Conservation (phyloP, 164 flowering plant genomes). For the Dillenia turbinata region DNA sequence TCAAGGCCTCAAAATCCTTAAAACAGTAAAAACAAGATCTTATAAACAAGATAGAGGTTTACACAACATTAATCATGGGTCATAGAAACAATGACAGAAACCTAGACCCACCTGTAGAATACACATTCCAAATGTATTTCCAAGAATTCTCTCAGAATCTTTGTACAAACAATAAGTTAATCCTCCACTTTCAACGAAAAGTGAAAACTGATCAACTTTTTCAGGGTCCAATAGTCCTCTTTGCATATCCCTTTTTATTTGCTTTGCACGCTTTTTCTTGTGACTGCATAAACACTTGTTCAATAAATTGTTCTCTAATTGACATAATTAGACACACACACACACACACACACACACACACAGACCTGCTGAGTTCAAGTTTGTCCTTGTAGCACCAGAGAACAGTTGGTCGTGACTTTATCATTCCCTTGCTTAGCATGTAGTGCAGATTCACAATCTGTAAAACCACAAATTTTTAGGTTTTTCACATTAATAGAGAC, state of each 20-base stretch:
- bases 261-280: slow-evolving; percentile 77
- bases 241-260: slow-evolving; percentile 61
- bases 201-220: slow-evolving; percentile 71
- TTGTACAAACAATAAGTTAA: slow-evolving; percentile 80
- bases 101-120: slow-evolving; percentile 65
- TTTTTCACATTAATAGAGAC: neutral
- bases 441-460: slow-evolving; percentile 90
- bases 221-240: slow-evolving; percentile 80
- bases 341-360: too few species aligned
- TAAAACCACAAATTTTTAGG: neutral
- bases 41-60: neutral
- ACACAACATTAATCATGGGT: neutral
- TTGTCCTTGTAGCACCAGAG: slow-evolving; percentile 94
- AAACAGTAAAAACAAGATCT: neutral
- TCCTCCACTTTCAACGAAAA: slow-evolving; percentile 73
- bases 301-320: neutral
- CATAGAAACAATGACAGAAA: neutral
- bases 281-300: slow-evolving; percentile 46
- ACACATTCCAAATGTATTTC: slow-evolving; percentile 96
- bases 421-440: slow-evolving; percentile 59
- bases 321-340: too few species aligned
- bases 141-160: slow-evolving; percentile 91
- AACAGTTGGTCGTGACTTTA: slow-evolving; percentile 59
- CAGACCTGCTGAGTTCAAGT: slow-evolving; percentile 86
- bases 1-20: slow-evolving; percentile 97